Conservation (phyloP, 768 basidiomycete species). For the Russula ochroleuca region DNA sequence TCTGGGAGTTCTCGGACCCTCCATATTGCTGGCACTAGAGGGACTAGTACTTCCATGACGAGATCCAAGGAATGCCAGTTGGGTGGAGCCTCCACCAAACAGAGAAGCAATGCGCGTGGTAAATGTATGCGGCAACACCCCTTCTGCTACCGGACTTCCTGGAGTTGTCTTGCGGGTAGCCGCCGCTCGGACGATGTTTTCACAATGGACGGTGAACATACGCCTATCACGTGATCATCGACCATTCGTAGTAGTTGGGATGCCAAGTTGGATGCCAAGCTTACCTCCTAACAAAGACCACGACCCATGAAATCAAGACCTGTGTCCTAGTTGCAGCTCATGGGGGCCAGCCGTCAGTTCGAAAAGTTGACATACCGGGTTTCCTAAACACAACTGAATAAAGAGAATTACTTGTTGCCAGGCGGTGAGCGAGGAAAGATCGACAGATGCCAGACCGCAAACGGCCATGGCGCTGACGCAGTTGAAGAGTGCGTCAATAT, state of each 20-base stretch:
- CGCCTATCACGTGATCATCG: constrained; percentile 13
- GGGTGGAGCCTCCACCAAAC: constrained; percentile 8
- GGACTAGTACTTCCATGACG: background rate
- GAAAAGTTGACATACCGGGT: constrained; percentile 50
- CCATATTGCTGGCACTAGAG: background rate
- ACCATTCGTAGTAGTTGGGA: background rate
- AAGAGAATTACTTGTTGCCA: constrained; percentile 71
- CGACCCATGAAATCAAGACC: constrained; percentile 78
- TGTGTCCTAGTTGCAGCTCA: constrained; percentile 32
- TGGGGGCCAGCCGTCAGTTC: background rate
- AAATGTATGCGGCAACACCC: constrained; percentile 35
- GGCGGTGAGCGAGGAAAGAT: constrained; percentile 61
- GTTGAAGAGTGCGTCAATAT: constrained; percentile 74
- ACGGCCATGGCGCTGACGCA: constrained; percentile 75
- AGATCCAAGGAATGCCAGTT: constrained; percentile 1
- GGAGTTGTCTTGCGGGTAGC: constrained; percentile 18
- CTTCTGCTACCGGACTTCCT: constrained; percentile 7
- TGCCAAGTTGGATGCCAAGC: constrained; percentile 25
- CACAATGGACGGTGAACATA: constrained; percentile 24
- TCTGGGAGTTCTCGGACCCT: constrained; percentile 5
- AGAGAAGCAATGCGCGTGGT: constrained; percentile 13
- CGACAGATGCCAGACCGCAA: constrained; percentile 68
- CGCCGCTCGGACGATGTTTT: constrained; percentile 22
- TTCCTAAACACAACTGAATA: constrained; percentile 74
- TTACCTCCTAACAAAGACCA: constrained; percentile 73